Base-by-base conservation (phyloP, 2,329 filamentous ascomycete genomes). In the Blastomyces emzantsi region DNA sequence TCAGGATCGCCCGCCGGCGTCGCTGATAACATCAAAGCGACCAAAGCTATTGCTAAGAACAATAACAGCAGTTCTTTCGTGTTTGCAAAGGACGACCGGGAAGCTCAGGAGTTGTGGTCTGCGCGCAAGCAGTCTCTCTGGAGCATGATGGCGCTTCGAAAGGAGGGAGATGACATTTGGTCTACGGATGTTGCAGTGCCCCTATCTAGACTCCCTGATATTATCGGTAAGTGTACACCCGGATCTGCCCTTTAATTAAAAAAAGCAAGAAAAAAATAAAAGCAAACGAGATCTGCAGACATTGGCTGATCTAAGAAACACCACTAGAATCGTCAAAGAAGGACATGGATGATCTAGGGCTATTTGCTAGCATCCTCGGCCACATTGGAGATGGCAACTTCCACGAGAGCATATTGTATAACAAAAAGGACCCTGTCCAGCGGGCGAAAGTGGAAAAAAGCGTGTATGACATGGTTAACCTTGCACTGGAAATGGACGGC, bases 311-410 rank as follows among this genome's bases (percentile, higher is more conserved):
- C 9, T 25, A 60, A 60, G 63, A 56, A 73, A 56, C 70, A 49
- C 6, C 2, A 54, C 82, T 83, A 79, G 92, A 96, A 73, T 81
- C 91, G 54, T 92, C 90, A 66, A 96, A 96, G 79, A 89, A 90
- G 73, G 90, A 96, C 71, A 87, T 96, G 82, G 89, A 93, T 70
- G 86, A 90, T 15, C 81, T 96, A 13, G 91, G 90, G 0, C 78
- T 96, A 1, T 96, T 96, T 73, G 90, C 91, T 0, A 92, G 89
- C 70, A 90, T 96, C 36, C 80, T 97, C 3, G 92, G 92, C 2
- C 92, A 97, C 72, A 88, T 97, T 63, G 92, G 92, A 15, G 92
- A 96, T 72, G 92, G 92, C 47, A 97, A 97, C 75, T 97, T 97
- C 78, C 92, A 97, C 74, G 88, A 92, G 73, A 90, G 88, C 72